Percentiles rank a stretch among this genome's conserved stretches.
Conservation (phyloP, 2,329 filamentous ascomycete genomes). For the Harringtonia lauricola region DNA sequence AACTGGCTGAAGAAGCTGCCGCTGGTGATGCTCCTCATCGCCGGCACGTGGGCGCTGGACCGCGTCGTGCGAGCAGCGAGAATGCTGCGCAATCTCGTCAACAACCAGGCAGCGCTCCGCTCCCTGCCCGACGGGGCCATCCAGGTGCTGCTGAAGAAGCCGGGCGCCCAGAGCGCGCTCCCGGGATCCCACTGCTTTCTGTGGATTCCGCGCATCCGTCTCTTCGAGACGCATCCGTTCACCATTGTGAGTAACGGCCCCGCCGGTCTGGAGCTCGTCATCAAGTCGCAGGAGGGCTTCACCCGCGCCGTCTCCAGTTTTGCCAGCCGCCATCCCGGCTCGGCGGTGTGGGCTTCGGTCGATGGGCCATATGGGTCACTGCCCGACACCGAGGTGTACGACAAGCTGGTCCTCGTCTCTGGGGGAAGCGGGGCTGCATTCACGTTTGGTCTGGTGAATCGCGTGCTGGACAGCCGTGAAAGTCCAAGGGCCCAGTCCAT, state of each 20-base stretch:
- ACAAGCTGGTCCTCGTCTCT: conserved; percentile 7
- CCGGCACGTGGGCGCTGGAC: not conserved
- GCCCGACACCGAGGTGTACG: conserved; percentile 2
- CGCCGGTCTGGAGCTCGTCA: not conserved
- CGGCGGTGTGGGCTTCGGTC: not conserved
- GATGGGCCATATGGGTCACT: conserved; percentile 10
- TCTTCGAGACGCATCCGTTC: not conserved
- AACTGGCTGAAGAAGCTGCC: not conserved
- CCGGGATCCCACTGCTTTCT: not conserved
- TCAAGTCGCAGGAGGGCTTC: not conserved
- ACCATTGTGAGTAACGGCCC: not conserved
- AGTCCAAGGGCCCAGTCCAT: not conserved
- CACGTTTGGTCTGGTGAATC: conserved; percentile 6
- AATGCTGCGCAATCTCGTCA: not conserved
- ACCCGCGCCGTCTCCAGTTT: not conserved
- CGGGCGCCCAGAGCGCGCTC: not conserved
- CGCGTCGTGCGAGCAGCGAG: not conserved
- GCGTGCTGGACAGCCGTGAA: not conserved
- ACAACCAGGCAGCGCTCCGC: not conserved
- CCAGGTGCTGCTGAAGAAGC: not conserved
- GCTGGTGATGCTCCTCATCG: not conserved
- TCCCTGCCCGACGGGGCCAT: not conserved
- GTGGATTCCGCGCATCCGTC: not conserved
- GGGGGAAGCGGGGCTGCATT: conserved; percentile 9
- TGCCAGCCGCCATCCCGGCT: not conserved